Base-by-base conservation (phyloP, 768 basidiomycete species). In the Suillus discolor region DNA sequence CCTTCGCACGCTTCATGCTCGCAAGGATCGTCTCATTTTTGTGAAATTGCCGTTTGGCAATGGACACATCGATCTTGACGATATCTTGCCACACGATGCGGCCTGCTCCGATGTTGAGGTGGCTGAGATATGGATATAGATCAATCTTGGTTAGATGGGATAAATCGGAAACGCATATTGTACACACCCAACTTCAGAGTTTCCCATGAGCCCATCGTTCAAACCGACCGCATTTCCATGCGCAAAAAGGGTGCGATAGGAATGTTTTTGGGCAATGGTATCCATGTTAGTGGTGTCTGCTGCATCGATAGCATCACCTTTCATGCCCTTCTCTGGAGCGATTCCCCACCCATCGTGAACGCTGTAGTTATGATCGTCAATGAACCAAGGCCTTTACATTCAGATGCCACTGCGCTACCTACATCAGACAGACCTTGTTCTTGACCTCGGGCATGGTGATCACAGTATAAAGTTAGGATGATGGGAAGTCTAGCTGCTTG, bases 311-410 rank as follows among this genome's bases (percentile, higher is more conserved):
- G 96, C 96, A 73, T 97, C 89, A 54, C 96, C 96, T 72, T 94
- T 89, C 65, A 85, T 85, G 41, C 90, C 91, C 42, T 84, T 78
- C 67, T 86, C 76, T 13, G 81, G 80, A 18, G 91, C 85, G 70
- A 96, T 83, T 64, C 96, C 96, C 96, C 96, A 98, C 28, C 96
- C 96, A 82, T 98, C 96, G 82, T 98, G 96, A 41, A 98, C 94
- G 73, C 91, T 94, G 68, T 57, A 18, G 34, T 12, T 42, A 61
- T 28, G 45, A 45, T 23, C 4, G n/a, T 36, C 20, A 28, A 45
- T 44, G 38, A 13, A 59, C 16, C 9, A 25, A 59, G 6, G 5
- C 11, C 18, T 28, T 28, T 28, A 18, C 25, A 59, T 18, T 25
- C 23, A 28, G 39, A 9, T 28, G 1, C 13, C 1, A 13, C 25